Base-by-base conservation (phyloP, 139 green algal species). In the Haematococcus sp. region DNA sequence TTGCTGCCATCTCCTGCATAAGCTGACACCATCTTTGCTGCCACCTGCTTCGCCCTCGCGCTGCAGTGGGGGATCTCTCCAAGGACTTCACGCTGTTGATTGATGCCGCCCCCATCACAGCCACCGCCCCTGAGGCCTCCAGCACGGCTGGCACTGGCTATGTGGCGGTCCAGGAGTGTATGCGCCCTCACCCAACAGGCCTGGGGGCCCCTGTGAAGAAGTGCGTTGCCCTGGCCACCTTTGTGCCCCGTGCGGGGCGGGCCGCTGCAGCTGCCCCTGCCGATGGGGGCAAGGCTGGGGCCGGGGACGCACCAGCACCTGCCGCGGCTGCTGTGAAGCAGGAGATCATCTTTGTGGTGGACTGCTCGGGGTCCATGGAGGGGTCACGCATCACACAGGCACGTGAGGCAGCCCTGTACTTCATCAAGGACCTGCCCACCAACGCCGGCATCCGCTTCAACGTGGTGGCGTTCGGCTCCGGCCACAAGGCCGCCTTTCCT, bases 11-110 rank as follows among this genome's bases (percentile, higher is more conserved):
- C n/a, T n/a, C n/a, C n/a, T n/a, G n/a, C n/a, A n/a, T n/a, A n/a
- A n/a, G n/a, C n/a, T n/a, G n/a, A n/a, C n/a, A n/a, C n/a, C n/a
- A n/a, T n/a, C n/a, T n/a, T 49, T 49, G 40, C 40, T 49, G 40
- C 40, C 40, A n/a, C n/a, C n/a, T n/a, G n/a, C n/a, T n/a, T n/a
- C n/a, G n/a, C n/a, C n/a, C n/a, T n/a, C n/a, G n/a, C n/a, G n/a
- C 40, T 49, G 40, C 40, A 49, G 58, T 77, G n/a, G 33, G 46
- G 9, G 71, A 83, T 34, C 67, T 72, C 23, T 76, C 71, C 58
- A 59, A 66, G 40, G 77, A 83, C 68, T 71, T 83, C 40, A 73
- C 73, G n/a, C 71, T 83, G 23, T 33, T 73, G 13, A 68, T 83
- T 1, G 77, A 83, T 51, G 60, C 79, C 27, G 44, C 35, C 54